A percentile compares a stretch with the other conserved stretches of the same genome.
Evolutionary conservation across 345 rosid species (phyloP).

Genomic region (Euphorbia tirucalli): DNA sequence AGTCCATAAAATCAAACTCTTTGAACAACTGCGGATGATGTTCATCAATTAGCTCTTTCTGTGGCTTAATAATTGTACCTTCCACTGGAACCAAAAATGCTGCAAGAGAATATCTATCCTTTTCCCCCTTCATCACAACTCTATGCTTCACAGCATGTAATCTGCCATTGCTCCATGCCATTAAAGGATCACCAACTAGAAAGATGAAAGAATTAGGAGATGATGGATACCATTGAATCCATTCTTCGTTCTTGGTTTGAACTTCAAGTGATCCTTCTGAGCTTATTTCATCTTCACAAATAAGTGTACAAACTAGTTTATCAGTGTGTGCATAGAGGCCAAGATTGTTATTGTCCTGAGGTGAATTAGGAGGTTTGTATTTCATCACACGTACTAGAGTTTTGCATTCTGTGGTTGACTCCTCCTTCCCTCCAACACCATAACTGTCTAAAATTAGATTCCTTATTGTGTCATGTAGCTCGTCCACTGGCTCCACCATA

Average conservation of each 20-base stretch:
- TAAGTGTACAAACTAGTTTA: neutral
- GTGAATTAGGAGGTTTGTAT: neutral
- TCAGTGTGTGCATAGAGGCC: neutral
- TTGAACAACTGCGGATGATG: slow-evolving; percentile 20
- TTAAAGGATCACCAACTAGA: slow-evolving; percentile 19
- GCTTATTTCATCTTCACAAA: slow-evolving; percentile 1
- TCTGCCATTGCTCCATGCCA: slow-evolving; percentile 24
- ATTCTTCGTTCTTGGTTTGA: slow-evolving; percentile 13
- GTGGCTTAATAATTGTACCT: slow-evolving; percentile 15
- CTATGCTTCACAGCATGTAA: slow-evolving; percentile 17
- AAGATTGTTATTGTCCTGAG: neutral
- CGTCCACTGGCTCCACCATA: slow-evolving; percentile 10
- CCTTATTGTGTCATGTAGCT: slow-evolving; percentile 5
- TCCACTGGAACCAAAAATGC: slow-evolving; percentile 5
- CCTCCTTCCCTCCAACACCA: slow-evolving; percentile 1
- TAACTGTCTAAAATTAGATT: slow-evolving; percentile 19
- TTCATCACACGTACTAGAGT: slow-evolving; percentile 13
- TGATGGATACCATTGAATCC: slow-evolving; percentile 7
- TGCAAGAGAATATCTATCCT: slow-evolving; percentile 11
- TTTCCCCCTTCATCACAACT: slow-evolving; percentile 19
- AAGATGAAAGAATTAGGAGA: slow-evolving; percentile 6
- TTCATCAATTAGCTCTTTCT: slow-evolving; percentile 7
- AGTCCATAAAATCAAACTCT: slow-evolving; percentile 14
- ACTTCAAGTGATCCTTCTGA: slow-evolving; percentile 16
- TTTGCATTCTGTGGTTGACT: neutral